Percentiles rank a stretch among this genome's conserved stretches.
Evolutionary conservation across 768 basidiomycete genomes (phyloP).

Genomic region (Russula abietina): DNA sequence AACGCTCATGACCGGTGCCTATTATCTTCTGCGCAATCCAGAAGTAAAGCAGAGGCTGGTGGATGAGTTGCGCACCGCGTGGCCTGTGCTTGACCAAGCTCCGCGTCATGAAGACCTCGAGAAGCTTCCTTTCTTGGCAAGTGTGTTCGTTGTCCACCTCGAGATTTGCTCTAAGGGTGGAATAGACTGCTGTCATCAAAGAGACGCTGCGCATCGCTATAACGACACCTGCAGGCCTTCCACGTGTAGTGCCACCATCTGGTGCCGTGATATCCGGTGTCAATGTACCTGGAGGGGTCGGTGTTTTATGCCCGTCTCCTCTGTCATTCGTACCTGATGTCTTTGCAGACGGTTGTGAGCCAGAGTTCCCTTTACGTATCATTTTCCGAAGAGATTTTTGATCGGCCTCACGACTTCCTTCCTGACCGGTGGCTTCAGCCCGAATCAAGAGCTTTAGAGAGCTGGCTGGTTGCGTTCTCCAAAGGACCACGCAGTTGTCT

Average conservation of each 20-base stretch:
- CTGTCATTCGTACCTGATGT: background rate
- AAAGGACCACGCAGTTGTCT: constrained; percentile 16
- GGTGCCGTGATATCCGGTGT: constrained; percentile 13
- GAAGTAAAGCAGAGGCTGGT: constrained; percentile 8
- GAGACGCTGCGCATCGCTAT: constrained; percentile 9
- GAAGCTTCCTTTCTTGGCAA: constrained; percentile 14
- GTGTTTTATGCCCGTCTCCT: background rate
- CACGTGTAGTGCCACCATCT: constrained; percentile 13
- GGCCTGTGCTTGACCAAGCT: constrained; percentile 9
- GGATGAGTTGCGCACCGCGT: constrained; percentile 1
- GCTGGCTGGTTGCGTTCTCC: constrained; percentile 21
- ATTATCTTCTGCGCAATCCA: constrained; percentile 10
- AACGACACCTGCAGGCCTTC: constrained; percentile 4
- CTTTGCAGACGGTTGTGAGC: constrained; percentile 10
- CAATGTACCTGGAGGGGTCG: constrained; percentile 10
- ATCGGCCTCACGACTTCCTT: too few species aligned
- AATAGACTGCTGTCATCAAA: constrained; percentile 19
- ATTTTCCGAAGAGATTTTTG: constrained; percentile 13
- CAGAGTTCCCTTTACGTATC: constrained; percentile 19
- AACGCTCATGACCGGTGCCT: constrained; percentile 11
- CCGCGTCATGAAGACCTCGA: constrained; percentile 13
- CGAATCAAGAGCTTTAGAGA: background rate
- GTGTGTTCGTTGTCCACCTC: background rate
- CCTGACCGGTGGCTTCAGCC: too few species aligned
- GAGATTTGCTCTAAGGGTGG: background rate